Conservation (phyloP, 495 filamentous ascomycete genomes). For the Mycothermus thermophilus region DNA sequence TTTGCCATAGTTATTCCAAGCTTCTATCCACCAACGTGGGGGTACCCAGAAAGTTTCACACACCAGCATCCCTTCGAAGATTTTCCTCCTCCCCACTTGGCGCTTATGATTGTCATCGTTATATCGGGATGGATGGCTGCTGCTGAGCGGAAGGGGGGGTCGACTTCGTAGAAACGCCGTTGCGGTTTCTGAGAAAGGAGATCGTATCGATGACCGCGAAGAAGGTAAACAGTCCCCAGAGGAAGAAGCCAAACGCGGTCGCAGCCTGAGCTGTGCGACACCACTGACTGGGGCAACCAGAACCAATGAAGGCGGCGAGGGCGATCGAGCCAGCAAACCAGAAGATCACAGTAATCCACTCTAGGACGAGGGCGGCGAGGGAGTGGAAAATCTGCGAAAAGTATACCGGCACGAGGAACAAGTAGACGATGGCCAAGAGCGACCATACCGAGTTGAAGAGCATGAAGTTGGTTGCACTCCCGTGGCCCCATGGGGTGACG, state of each 20-base stretch:
- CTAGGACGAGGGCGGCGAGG: slow-evolving; percentile 49
- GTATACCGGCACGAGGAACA: slow-evolving; percentile 48
- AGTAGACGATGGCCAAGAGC: slow-evolving; percentile 50
- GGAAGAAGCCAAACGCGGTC: slow-evolving; percentile 34
- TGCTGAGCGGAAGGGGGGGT: too few relatives aligned
- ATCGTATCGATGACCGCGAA: slow-evolving; percentile 24
- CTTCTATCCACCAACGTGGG: too few relatives aligned
- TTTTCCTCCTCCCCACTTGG: too few relatives aligned
- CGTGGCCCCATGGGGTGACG: slow-evolving; percentile 24
- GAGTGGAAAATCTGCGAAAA: slow-evolving; percentile 43
- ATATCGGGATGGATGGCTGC: too few relatives aligned
- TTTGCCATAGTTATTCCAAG: too few relatives aligned
- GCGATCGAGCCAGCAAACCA: slow-evolving; percentile 81
- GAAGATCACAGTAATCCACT: slow-evolving; percentile 65
- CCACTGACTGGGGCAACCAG: slow-evolving; percentile 17
- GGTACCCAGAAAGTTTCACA: too few relatives aligned
- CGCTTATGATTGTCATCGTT: too few relatives aligned
- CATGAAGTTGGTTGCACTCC: slow-evolving; percentile 50
- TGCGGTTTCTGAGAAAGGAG: slow-evolving; percentile 20
- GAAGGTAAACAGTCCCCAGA: slow-evolving; percentile 29
- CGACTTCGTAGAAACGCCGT: too few relatives aligned
- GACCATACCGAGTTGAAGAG: slow-evolving; percentile 64
- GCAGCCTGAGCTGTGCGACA: slow-evolving; percentile 31
- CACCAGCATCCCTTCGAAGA: too few relatives aligned
- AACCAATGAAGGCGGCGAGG: slow-evolving; percentile 44